Evolutionary conservation across 2,329 filamentous ascomycete species (phyloP).

Genomic region (Colletotrichum sp.): DNA sequence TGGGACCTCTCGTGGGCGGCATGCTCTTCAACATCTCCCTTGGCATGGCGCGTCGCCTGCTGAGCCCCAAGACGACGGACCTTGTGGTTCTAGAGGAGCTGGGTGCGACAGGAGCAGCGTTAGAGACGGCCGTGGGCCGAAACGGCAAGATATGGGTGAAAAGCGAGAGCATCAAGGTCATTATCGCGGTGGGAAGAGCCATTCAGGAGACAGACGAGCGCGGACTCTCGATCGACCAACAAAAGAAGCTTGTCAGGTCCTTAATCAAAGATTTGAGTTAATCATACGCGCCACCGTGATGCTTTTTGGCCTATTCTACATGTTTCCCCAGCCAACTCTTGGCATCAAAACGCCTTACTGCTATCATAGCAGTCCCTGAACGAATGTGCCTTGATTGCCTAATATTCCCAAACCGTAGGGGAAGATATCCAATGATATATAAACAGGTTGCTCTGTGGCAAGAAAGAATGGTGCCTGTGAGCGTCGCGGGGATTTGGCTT

Average conservation of each 20-base stretch:
- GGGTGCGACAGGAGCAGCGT: slow-evolving; percentile 76
- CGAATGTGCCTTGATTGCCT: not conserved
- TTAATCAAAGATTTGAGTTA: slow-evolving; percentile 64
- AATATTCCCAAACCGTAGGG: not conserved
- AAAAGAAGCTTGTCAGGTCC: slow-evolving; percentile 73
- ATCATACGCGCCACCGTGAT: slow-evolving; percentile 24
- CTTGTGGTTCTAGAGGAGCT: slow-evolving; percentile 81
- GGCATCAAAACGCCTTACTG: slow-evolving; percentile 10
- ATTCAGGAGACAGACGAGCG: slow-evolving; percentile 79
- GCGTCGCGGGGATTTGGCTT: not conserved
- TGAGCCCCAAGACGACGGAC: slow-evolving; percentile 67
- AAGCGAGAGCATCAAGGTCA: slow-evolving; percentile 73
- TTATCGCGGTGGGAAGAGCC: slow-evolving; percentile 79
- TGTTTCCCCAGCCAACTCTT: not conserved
- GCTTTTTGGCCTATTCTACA: slow-evolving; percentile 19
- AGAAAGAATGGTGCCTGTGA: not conserved
- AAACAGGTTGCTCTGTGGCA: not conserved
- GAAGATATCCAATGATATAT: not conserved
- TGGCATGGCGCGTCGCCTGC: slow-evolving; percentile 79
- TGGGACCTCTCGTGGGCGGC: slow-evolving; percentile 83
- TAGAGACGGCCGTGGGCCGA: slow-evolving; percentile 91
- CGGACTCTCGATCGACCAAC: slow-evolving; percentile 65
- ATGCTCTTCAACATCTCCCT: slow-evolving; percentile 85
- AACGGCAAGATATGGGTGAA: slow-evolving; percentile 95
- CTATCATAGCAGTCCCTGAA: not conserved